A percentile compares a stretch with the other conserved stretches of the same genome.
Evolutionary conservation across 768 basidiomycete species (phyloP).

Genomic region (Boletus huronensis): DNA sequence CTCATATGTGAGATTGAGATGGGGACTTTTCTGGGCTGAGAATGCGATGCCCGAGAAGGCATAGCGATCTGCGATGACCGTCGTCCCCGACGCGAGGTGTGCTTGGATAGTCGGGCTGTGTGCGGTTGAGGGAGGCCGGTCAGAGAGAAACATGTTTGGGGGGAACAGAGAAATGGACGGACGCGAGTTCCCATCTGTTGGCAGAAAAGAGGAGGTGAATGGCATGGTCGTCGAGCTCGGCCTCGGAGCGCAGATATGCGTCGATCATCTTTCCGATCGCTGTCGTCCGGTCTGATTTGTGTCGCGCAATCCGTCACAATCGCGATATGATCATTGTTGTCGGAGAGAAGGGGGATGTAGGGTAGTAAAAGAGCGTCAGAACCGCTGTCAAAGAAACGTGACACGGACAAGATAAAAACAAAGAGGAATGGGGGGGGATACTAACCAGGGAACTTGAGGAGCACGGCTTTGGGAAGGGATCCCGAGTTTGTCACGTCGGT

Average conservation of each 20-base stretch:
- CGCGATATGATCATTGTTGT: background rate
- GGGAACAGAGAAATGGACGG: conserved; percentile 21
- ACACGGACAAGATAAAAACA: background rate
- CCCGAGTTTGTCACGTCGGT: background rate
- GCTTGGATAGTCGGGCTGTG: conserved; percentile 57
- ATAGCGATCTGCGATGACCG: conserved; percentile 88
- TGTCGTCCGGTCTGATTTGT: conserved; percentile 75
- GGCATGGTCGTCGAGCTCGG: conserved; percentile 86
- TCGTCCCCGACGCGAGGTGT: conserved; percentile 58
- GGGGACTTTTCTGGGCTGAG: conserved; percentile 50
- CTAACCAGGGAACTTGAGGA: conserved; percentile 90
- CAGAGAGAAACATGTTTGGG: background rate
- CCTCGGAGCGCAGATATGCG: conserved; percentile 77
- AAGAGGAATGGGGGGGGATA: background rate
- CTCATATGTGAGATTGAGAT: conserved; percentile 53
- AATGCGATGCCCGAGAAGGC: conserved; percentile 97
- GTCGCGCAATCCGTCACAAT: background rate
- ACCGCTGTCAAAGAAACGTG: background rate
- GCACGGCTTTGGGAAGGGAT: conserved; percentile 36
- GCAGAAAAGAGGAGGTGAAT: conserved; percentile 95
- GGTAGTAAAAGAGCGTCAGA: background rate
- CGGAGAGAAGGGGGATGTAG: background rate
- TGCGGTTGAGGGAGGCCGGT: background rate
- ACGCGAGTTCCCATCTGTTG: conserved; percentile 96
- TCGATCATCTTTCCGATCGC: conserved; percentile 92